A percentile compares a stretch with the other conserved stretches of the same genome.
Evolutionary conservation across 179 eudicot genomes (phyloP).

Genomic region (Pouteria campechiana): DNA sequence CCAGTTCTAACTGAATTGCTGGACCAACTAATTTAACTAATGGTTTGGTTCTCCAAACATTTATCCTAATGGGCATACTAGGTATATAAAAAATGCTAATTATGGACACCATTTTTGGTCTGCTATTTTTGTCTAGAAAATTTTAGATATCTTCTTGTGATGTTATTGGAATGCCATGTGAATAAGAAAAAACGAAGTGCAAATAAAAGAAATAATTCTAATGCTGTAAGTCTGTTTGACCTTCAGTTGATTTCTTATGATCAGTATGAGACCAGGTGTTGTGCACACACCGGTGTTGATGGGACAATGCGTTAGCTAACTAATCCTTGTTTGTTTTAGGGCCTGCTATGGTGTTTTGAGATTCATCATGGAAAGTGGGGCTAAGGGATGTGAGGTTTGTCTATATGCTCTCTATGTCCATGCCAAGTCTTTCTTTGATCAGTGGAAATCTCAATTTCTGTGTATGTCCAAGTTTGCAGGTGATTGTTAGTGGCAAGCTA

Average conservation of each 20-base stretch:
- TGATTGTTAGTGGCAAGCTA: slow-evolving; percentile 76
- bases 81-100: too few species aligned
- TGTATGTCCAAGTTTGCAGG: slow-evolving; percentile 17
- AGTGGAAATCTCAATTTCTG: neutral
- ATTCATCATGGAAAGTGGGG: slow-evolving; percentile 79
- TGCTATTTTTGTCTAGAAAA: too few species aligned
- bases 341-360: slow-evolving; percentile 85
- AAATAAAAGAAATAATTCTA: neutral
- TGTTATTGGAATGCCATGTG: too few species aligned
- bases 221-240: neutral
- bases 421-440: neutral
- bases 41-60: too few species aligned
- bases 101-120: too few species aligned
- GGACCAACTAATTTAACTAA: too few species aligned
- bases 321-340: slow-evolving; percentile 16
- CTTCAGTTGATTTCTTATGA: neutral
- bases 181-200: too few species aligned
- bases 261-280: neutral
- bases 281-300: neutral
- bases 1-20: too few species aligned
- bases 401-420: too few species aligned
- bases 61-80: too few species aligned
- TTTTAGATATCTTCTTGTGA: too few species aligned
- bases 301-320: too few species aligned
- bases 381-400: slow-evolving; percentile 88